These are phyloP conservation scores for Nigrospora oryzae DNA, from an alignment of 2,329 filamentous ascomycete genomes.

Conservation along the genomic window DNA sequence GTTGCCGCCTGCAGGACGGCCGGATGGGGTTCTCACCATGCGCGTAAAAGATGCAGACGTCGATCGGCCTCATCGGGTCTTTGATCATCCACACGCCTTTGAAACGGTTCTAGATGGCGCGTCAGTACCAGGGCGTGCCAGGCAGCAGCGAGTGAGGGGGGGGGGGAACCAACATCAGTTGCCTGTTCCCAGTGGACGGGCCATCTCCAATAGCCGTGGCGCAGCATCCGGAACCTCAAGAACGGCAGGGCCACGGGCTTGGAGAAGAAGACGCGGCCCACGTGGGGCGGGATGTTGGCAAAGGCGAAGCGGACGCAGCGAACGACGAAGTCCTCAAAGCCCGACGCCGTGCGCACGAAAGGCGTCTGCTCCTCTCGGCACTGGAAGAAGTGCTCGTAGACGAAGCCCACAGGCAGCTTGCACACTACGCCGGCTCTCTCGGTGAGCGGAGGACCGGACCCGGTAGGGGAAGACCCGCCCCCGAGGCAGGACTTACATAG, in stretches of 20 bases:
- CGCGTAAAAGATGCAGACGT: constrained; percentile 74
- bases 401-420: constrained; percentile 48
- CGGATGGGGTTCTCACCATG: constrained; percentile 46
- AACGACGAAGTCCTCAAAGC: constrained; percentile 71
- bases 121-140: constrained; percentile 5
- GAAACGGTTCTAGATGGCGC: constrained; percentile 32
- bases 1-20: too few species aligned
- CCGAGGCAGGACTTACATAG: constrained; percentile 40
- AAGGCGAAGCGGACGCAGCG: constrained; percentile 74
- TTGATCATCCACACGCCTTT: constrained; percentile 63
- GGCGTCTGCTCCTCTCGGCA: constrained; percentile 36
- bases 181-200: constrained; percentile 57
- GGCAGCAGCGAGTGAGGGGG: neutral
- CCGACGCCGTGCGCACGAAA: constrained; percentile 61
- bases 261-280: constrained; percentile 71
- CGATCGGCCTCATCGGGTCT: constrained; percentile 52
- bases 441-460: neutral
- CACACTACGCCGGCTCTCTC: constrained; percentile 33
- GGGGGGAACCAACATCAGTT: constrained; percentile 18
- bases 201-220: constrained; percentile 56
- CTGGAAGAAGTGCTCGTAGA: constrained; percentile 47
- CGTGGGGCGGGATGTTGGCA: constrained; percentile 56
- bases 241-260: constrained; percentile 67
- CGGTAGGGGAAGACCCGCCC: too few species aligned
- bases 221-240: constrained; percentile 64